Percentiles rank a stretch among this genome's conserved stretches.
These are phyloP conservation scores for Afroboletus lepidellus DNA, from an alignment of 1,284 basidiomycete species.

Conservation along the genomic window DNA sequence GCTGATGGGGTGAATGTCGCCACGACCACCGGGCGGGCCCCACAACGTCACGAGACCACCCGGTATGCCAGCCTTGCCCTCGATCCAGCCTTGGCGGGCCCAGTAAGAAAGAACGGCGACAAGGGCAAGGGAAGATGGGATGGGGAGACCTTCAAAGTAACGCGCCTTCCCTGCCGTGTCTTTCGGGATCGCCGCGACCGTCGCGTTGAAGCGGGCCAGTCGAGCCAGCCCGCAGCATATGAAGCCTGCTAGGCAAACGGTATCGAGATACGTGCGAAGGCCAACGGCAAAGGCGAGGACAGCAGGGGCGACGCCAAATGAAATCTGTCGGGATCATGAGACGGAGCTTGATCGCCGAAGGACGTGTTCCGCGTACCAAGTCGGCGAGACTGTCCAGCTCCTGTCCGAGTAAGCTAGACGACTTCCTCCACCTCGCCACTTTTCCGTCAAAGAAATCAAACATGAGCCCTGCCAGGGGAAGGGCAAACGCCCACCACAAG, in stretches of 20 bases:
- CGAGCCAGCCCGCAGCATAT: slow-evolving; percentile 96
- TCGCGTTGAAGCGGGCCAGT: slow-evolving; percentile 97
- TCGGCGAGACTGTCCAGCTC: slow-evolving; percentile 97
- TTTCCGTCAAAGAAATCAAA: slow-evolving; percentile 99
- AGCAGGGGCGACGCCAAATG: slow-evolving; percentile 96
- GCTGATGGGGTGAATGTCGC: slow-evolving; percentile 79
- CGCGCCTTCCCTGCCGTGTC: slow-evolving; percentile 84
- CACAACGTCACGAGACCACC: slow-evolving; percentile 71
- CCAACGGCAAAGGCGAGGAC: slow-evolving; percentile 91
- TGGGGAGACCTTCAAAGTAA: slow-evolving; percentile 98
- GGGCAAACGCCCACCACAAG: slow-evolving; percentile 82
- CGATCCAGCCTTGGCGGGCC: slow-evolving; percentile 82
- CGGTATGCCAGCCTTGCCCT: slow-evolving; percentile 73
- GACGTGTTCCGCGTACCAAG: slow-evolving; percentile 57
- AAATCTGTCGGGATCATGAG: slow-evolving; percentile 59
- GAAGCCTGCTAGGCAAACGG: slow-evolving; percentile 83
- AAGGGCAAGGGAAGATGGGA: slow-evolving; percentile 86
- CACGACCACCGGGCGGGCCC: slow-evolving; percentile 68
- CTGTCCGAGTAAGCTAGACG: slow-evolving; percentile 95
- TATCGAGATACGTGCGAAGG: slow-evolving; percentile 87
- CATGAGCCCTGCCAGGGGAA: slow-evolving; percentile 94
- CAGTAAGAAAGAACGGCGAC: slow-evolving; percentile 83
- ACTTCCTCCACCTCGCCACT: slow-evolving; percentile 95
- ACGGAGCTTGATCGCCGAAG: neutral
- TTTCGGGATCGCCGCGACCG: slow-evolving; percentile 92